Base-by-base conservation (phyloP, 495 filamentous ascomycete genomes). In the Penicillium verhagenii region DNA sequence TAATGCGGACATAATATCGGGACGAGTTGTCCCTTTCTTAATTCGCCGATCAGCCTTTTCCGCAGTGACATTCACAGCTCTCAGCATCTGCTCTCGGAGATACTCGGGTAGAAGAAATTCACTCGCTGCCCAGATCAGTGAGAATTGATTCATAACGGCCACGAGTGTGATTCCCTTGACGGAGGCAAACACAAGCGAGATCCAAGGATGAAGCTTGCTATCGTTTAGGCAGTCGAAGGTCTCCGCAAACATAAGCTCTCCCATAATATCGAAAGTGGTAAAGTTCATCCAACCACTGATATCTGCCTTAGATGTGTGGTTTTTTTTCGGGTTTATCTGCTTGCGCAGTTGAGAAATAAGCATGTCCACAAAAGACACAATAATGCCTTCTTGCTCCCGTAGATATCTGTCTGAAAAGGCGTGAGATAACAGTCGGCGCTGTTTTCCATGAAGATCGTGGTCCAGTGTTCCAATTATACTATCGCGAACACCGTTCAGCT, bases 161-260 rank as follows among this genome's bases (percentile, higher is more conserved):
- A 35, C 1, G n/a, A 48, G 19, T 5, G 45, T 19, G 16, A 48
- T 48, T 31, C 45, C 45, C 45, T 48, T 48, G 1, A 33, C 25
- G 4, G 24, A 18, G 14, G 26, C 19, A 20, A 48, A 33, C 11
- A 48, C 3, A 48, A 48, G 45, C 7, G 25, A 1, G 19, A 48
- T 48, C 45, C 45, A 48, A 14, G 45, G 45, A 25, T 48, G 45
- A 0, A 48, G 13, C n/a, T 11, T 33, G 14, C 45, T 21, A 19
- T 48, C 28, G 7, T 48, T 20, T 5, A 48, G 24, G 7, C 45
- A 48, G 28, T 33, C 45, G 19, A 48, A 48, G 5, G 45, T 19
- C n/a, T 48, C 45, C 11, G 45, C 45, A n/a, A 48, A 48, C 19
- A 48, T 21, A 5, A 48, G 45, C 33, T 48, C 45, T 1, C 45